phyloP scores from a whole-genome alignment of 2,329 filamentous ascomycete species.

The Penicillium sp. region DNA sequence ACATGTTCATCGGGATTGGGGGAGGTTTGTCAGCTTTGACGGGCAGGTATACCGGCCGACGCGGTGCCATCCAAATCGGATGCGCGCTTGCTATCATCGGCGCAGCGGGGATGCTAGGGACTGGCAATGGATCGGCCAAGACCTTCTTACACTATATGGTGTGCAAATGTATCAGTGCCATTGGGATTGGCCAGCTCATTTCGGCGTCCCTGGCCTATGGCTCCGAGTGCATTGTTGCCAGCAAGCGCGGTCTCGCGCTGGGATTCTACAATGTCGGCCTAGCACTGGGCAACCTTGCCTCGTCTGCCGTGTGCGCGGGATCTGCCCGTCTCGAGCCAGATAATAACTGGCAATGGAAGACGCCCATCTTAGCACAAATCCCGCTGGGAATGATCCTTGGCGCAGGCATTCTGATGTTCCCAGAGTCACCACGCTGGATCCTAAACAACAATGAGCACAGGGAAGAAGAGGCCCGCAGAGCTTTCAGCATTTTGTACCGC shows the following conservation, averaged over 20 bases:
- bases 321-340: conserved; percentile 25
- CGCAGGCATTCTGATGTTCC: conserved; percentile 29
- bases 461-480: conserved; percentile 26
- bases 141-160: conserved; percentile 32
- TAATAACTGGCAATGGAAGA: conserved; percentile 35
- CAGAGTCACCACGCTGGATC: conserved; percentile 32
- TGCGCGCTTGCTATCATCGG: conserved; percentile 28
- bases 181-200: conserved; percentile 27
- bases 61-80: conserved; percentile 27
- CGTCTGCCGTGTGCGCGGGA: conserved; percentile 31
- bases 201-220: conserved; percentile 25
- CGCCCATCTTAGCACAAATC: conserved; percentile 34
- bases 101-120: conserved; percentile 31
- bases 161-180: conserved; percentile 28
- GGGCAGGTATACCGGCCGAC: conserved; percentile 24
- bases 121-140: conserved; percentile 14
- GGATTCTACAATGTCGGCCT: conserved; percentile 31
- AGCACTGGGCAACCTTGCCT: conserved; percentile 29
- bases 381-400: conserved; percentile 29
- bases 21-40: conserved; percentile 24
- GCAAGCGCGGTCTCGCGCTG: conserved; percentile 26
- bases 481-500: conserved; percentile 25
- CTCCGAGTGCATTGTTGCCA: conserved; percentile 28
- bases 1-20: conserved; percentile 31
- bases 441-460: conserved; percentile 16